Base-by-base conservation (phyloP, 163 green algal species). In the Dunaliella salina region DNA sequence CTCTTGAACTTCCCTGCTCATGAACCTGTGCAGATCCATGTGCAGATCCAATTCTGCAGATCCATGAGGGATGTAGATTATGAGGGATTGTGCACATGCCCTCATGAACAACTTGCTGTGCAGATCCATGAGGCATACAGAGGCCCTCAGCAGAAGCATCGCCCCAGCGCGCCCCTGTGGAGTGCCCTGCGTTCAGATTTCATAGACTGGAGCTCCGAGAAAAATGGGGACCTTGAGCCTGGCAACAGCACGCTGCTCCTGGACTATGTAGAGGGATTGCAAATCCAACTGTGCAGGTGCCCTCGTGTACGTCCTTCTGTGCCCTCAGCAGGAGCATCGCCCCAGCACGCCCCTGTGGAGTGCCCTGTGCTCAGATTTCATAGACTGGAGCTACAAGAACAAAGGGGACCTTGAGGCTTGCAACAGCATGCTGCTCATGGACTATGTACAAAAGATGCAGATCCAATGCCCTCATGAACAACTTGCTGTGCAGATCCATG, bases 181-280 rank as follows among this genome's bases (percentile, higher is more conserved):
- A 30, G 32, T 25, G 80, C 67, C 0, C 83, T 87, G 32, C 35
- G 83, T 0, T 87, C 81, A 45, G 84, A 87, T 63, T 85, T 84
- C n/a, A 87, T 89, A 29, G 80, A 89, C 59, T 89, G 87, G 87
- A 80, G 30, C 0, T 89, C 87, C 71, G 79, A 82, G 20, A 1
- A 34, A 5, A 32, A 12, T 0, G 69, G 34, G 1, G 33, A 69
- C n/a, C 59, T 33, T n/a, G 69, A 71, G 24, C 12, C 26, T 25
- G 32, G 78, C 30, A 88, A 88, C 45, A 33, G 13, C 34, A 85
- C 80, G 1, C 18, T 88, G 32, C 32, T 82, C 34, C 83, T 86
- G 67, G 85, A 88, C 45, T 86, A 88, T 67, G 75, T 83, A n/a
- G n/a, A n/a, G n/a, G n/a, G 57, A 30, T n/a, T 75, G 63, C 63